These are phyloP conservation scores for Paraphoma sp. DNA, from an alignment of 2,329 filamentous ascomycete genomes.

Conservation along the genomic window DNA sequence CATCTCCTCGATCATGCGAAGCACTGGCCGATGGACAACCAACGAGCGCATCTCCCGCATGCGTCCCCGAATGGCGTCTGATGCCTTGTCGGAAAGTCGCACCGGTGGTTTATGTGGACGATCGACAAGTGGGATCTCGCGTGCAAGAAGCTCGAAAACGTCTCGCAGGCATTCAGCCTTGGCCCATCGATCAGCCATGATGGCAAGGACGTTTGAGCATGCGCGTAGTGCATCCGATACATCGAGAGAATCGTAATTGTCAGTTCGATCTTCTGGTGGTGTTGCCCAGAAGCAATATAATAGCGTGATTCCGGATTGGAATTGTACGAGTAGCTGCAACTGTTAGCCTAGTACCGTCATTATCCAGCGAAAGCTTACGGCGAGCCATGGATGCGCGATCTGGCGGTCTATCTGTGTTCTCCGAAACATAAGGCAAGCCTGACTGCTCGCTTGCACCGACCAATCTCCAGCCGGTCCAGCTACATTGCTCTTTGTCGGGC, in stretches of 20 bases:
- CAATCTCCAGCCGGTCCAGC: constrained; percentile 23
- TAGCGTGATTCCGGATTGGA: constrained; percentile 46
- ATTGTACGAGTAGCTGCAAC: constrained; percentile 25
- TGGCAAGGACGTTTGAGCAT: constrained; percentile 46
- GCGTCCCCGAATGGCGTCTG: constrained; percentile 10
- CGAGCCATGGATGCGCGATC: constrained; percentile 27
- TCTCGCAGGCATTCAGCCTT: constrained; percentile 45
- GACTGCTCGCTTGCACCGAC: constrained; percentile 26
- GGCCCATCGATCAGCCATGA: constrained; percentile 47
- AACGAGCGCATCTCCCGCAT: constrained; percentile 16
- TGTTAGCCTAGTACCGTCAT: constrained; percentile 1
- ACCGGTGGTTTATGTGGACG: constrained; percentile 17
- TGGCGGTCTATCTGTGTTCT: constrained; percentile 27
- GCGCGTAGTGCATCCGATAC: constrained; percentile 46
- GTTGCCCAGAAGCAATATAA: constrained; percentile 49
- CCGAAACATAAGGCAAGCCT: constrained; percentile 26
- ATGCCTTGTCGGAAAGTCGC: constrained; percentile 17
- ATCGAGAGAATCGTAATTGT: constrained; percentile 30
- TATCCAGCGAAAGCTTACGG: constrained; percentile 9
- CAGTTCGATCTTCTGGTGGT: constrained; percentile 35
- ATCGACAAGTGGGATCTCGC: constrained; percentile 26
- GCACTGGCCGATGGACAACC: constrained; percentile 22
- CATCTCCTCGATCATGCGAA: constrained; percentile 30
- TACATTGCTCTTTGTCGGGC: constrained; percentile 21
- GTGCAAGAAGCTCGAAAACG: constrained; percentile 43